Conservation (phyloP, 2,329 filamentous ascomycete genomes). For the Keithomyces neogunnii region DNA sequence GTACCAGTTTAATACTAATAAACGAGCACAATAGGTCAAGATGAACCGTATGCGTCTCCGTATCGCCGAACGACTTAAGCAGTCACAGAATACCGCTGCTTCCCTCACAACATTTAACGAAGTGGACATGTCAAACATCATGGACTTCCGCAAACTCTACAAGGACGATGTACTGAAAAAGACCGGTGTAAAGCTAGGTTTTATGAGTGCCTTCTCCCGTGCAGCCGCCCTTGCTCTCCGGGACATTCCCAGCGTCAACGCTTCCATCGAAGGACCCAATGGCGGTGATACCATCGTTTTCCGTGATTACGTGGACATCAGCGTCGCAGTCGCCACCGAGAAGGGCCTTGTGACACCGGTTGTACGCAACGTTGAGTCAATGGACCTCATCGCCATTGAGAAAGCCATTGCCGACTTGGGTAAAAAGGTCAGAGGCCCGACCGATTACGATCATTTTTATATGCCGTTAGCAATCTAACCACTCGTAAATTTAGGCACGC, state of each 20-base stretch:
- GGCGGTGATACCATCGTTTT: conserved; percentile 97
- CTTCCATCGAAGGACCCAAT: conserved; percentile 91
- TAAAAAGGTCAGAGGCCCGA: conserved; percentile 63
- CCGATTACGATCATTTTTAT: neutral
- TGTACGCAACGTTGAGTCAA: conserved; percentile 81
- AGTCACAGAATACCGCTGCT: conserved; percentile 96
- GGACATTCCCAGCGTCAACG: conserved; percentile 90
- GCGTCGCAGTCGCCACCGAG: conserved; percentile 92
- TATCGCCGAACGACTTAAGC: conserved; percentile 95
- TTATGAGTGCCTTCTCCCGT: conserved; percentile 96
- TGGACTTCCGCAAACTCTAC: conserved; percentile 95
- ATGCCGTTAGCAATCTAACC: neutral
- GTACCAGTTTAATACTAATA: neutral
- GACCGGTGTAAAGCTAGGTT: conserved; percentile 95
- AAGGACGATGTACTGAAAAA: conserved; percentile 96
- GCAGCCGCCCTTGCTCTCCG: conserved; percentile 88
- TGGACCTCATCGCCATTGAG: conserved; percentile 87
- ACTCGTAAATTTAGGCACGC: conserved; percentile 54
- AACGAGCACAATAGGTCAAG: conserved; percentile 63
- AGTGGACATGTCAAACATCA: conserved; percentile 95
- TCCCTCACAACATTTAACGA: conserved; percentile 98
- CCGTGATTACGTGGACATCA: conserved; percentile 95
- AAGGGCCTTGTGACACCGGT: conserved; percentile 96
- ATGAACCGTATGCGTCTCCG: conserved; percentile 99
- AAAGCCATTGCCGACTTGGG: conserved; percentile 86